Evolutionary conservation across 805 yeast genomes (phyloP).

Genomic region (Phaffomyces opuntiae): DNA sequence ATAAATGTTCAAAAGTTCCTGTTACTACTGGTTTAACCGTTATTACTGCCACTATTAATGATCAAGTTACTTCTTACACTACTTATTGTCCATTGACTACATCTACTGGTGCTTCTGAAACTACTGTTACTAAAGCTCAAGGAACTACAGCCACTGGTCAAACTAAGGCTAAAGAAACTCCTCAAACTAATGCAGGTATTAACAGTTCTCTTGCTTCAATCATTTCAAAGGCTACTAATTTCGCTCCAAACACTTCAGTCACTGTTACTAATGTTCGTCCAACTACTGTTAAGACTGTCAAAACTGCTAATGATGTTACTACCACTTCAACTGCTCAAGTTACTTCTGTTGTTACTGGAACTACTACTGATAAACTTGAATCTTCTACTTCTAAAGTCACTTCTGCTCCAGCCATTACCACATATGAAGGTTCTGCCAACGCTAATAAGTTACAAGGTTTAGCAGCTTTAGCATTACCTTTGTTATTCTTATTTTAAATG

Average conservation of each 20-base stretch:
- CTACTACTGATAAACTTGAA: too few relatives aligned
- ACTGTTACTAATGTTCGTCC: background rate
- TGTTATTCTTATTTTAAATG: background rate
- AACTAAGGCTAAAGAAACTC: background rate
- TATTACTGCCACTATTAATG: background rate
- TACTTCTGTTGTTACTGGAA: background rate
- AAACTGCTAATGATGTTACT: background rate
- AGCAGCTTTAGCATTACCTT: background rate
- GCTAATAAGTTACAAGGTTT: background rate
- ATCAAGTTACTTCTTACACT: conserved; percentile 1
- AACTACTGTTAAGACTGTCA: too few relatives aligned
- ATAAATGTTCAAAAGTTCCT: background rate
- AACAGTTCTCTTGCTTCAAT: background rate
- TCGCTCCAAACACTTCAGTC: background rate
- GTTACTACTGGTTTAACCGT: conserved; percentile 3
- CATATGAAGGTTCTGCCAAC: conserved; percentile 35
- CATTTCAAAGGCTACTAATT: background rate
- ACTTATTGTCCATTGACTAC: conserved; percentile 3
- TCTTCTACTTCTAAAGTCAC: too few relatives aligned
- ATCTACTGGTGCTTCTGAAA: background rate
- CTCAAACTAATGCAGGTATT: background rate
- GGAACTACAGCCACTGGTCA: background rate
- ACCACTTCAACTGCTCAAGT: background rate
- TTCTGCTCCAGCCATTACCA: too few relatives aligned
- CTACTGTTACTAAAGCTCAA: conserved; percentile 20